phyloP scores from a whole-genome alignment of 2,329 filamentous ascomycete species.

The Leptographium flavum region DNA sequence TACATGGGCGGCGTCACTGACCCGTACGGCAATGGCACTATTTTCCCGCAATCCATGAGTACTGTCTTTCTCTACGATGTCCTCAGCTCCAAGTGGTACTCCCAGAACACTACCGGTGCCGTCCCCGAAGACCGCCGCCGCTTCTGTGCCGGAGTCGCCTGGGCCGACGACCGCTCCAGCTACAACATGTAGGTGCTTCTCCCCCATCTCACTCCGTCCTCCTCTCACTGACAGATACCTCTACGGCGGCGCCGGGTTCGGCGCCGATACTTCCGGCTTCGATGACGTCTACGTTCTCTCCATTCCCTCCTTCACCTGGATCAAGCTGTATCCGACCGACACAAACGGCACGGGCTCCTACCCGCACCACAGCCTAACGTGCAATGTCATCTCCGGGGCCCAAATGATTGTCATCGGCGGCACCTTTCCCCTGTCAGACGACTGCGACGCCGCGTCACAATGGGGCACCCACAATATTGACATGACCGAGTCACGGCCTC shows the following conservation, averaged over 20 bases:
- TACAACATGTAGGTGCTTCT: constrained; percentile 45
- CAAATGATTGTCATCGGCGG: constrained; percentile 54
- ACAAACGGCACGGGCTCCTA: constrained; percentile 23
- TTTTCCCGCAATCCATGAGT: constrained; percentile 29
- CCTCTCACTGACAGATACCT: constrained; percentile 32
- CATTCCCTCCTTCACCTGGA: constrained; percentile 50
- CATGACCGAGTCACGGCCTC: constrained; percentile 32
- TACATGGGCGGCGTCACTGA: constrained; percentile 48
- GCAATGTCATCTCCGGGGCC: constrained; percentile 37
- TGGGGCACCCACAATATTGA: constrained; percentile 44
- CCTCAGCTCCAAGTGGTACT: constrained; percentile 43
- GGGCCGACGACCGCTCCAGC: constrained; percentile 43
- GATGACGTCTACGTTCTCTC: constrained; percentile 50
- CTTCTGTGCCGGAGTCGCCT: constrained; percentile 48
- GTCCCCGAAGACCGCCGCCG: constrained; percentile 37
- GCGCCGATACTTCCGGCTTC: constrained; percentile 32
- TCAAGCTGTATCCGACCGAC: constrained; percentile 34
- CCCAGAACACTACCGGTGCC: constrained; percentile 38
- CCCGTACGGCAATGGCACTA: constrained; percentile 29
- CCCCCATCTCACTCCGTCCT: background rate
- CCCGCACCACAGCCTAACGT: constrained; percentile 41
- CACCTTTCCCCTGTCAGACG: constrained; percentile 31
- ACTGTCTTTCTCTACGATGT: constrained; percentile 48
- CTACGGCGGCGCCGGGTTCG: constrained; percentile 42
- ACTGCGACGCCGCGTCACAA: constrained; percentile 36